Conservation (phyloP, 148 eudicot genomes). For the Nepenthes mirabilis region DNA sequence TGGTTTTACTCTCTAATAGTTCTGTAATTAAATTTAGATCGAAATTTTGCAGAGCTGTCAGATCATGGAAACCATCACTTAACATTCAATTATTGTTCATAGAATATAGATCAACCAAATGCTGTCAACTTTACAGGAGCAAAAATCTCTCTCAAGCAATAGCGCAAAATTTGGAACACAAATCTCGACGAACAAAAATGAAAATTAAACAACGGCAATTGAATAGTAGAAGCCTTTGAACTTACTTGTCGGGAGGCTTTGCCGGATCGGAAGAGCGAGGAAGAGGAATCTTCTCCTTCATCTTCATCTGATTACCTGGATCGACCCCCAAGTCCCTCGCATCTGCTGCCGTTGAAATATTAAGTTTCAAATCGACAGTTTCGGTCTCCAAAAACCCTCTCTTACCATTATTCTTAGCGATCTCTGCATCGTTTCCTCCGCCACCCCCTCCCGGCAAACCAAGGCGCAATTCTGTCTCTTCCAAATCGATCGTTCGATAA, state of each 20-base stretch:
- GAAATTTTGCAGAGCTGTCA: no score
- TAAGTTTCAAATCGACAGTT: conserved; percentile 29
- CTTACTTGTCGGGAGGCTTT: conserved; percentile 45
- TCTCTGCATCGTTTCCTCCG: neutral
- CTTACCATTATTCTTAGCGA: conserved; percentile 16
- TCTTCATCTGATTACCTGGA: neutral
- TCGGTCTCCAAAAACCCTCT: conserved; percentile 34
- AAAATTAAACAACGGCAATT: neutral
- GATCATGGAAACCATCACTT: no score
- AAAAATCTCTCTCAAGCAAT: no score
- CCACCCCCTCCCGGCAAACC: conserved; percentile 23
- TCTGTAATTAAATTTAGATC: no score
- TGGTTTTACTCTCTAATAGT: no score
- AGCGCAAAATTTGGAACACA: no score
- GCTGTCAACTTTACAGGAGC: no score
- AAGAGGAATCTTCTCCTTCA: conserved; percentile 13
- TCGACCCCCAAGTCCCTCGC: neutral
- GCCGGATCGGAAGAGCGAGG: conserved; percentile 10
- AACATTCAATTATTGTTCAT: no score
- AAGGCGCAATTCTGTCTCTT: conserved; percentile 36
- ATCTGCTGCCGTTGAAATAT: conserved; percentile 14
- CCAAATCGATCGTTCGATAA: conserved; percentile 17
- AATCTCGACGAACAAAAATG: no score
- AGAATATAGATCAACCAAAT: no score
- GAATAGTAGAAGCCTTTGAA: neutral